Evolutionary conservation across 306 rosid genomes (phyloP), one percentile per base, ranked within the genome.

Genomic region (Quercus agrifolia): DNA sequence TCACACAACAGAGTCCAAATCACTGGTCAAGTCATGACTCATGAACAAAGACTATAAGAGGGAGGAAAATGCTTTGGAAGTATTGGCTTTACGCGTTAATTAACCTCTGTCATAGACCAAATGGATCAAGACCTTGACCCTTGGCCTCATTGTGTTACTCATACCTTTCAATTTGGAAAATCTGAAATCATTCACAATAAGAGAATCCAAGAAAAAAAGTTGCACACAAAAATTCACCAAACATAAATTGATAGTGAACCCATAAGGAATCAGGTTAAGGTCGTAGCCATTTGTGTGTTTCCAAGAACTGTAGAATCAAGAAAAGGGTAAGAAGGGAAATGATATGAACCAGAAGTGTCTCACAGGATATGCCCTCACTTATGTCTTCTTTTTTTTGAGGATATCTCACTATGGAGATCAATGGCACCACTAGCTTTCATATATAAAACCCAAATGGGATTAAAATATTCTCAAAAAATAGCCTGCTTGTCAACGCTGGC

Each of bases 141-240:
- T 84, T 31, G 97, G 98, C 35, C 59, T 94, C 98, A 88, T 92
- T 73, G 89, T 83, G 85, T 90, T 90, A 74, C 93, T 90, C 96
- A 93, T 91, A 20, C 73, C 75, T 74, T n/a, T 20, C 20, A 58
- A 19, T 21, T 44, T 14, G 18, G 44, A 55, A 52, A 68, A 18
- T 46, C n/a, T 21, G 59, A 71, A 67, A 74, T 56, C 57, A 79
- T 56, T 70, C 74, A 79, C 56, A 33, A 63, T 5, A 51, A 23
- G 35, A 31, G 55, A 28, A 4, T 6, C 15, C 18, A 38, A 19
- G 35, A 38, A 49, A n/a, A 20, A 33, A n/a, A 68, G 10, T 10
- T 30, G 18, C 21, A 7, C 49, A 3, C 64, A 5, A 63, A 41
- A 44, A 62, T 21, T 66, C 52, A 51, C 51, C 38, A 35, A 73